Conservation (phyloP, 2,329 filamentous ascomycete species). For the Didymella pinodella region DNA sequence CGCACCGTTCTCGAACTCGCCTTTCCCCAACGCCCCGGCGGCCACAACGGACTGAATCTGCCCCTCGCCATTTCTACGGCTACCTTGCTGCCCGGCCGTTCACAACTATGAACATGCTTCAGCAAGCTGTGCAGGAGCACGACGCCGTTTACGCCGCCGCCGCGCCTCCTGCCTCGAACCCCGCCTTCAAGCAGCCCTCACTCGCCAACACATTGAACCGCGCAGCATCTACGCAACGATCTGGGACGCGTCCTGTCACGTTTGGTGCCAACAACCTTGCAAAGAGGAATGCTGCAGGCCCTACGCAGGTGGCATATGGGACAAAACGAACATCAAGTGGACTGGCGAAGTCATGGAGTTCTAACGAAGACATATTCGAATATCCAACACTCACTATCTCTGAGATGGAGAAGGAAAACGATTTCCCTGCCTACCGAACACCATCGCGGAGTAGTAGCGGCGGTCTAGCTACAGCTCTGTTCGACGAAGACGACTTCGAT, state of each 20-base stretch:
- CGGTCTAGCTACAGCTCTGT: constrained; percentile 49
- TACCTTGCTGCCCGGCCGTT: constrained; percentile 31
- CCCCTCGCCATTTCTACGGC: constrained; percentile 23
- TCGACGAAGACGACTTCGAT: constrained; percentile 85
- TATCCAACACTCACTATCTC: constrained; percentile 40
- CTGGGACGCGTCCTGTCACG: constrained; percentile 43
- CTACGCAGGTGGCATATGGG: constrained; percentile 37
- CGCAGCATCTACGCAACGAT: constrained; percentile 42
- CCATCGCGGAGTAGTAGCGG: constrained; percentile 25
- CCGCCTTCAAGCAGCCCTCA: constrained; percentile 40
- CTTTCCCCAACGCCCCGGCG: constrained; percentile 14
- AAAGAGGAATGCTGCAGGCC: constrained; percentile 34
- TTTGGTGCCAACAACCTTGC: constrained; percentile 44
- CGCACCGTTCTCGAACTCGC: constrained; percentile 33
- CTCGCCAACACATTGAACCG: constrained; percentile 53
- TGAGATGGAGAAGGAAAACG: constrained; percentile 39
- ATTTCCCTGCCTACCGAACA: constrained; percentile 28
- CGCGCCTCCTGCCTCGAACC: constrained; percentile 28
- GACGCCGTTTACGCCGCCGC: constrained; percentile 41
- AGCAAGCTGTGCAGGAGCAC: constrained; percentile 52
- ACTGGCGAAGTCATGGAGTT: constrained; percentile 54
- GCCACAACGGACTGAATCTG: constrained; percentile 12
- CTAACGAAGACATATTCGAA: constrained; percentile 45
- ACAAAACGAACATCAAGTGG: constrained; percentile 58
- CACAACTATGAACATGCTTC: constrained; percentile 48